Percentiles rank a stretch among this genome's conserved stretches.
Conservation (phyloP, 805 yeast genomes). For the Yamadazyma tumulicola region DNA sequence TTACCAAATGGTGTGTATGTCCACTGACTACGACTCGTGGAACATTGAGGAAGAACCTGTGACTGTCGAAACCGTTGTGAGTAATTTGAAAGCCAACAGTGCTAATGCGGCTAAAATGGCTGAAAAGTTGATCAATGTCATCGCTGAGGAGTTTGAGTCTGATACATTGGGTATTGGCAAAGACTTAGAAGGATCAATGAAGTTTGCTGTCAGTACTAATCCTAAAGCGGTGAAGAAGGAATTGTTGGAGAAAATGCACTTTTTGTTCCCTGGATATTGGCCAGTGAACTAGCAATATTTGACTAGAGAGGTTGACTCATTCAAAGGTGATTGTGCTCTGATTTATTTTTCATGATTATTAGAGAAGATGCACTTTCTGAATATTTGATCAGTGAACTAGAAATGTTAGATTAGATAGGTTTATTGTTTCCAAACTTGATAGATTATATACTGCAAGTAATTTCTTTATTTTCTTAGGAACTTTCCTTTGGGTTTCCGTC, state of each 20-base stretch:
- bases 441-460: too few relatives aligned
- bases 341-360: too few relatives aligned
- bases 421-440: too few relatives aligned
- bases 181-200: constrained; percentile 72
- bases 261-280: constrained; percentile 90
- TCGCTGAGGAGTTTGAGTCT: constrained; percentile 57
- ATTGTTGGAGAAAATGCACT: constrained; percentile 77
- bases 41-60: constrained; percentile 93
- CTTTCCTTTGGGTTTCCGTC: too few relatives aligned
- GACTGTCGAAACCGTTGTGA: constrained; percentile 95
- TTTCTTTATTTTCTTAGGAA: too few relatives aligned
- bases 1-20: constrained; percentile 98
- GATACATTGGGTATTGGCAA: constrained; percentile 59
- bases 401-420: too few relatives aligned
- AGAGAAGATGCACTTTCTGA: too few relatives aligned
- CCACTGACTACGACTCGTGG: constrained; percentile 99
- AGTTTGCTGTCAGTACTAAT: constrained; percentile 74
- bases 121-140: constrained; percentile 58
- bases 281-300: constrained; percentile 19
- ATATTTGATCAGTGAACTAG: too few relatives aligned
- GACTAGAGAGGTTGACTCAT: background rate
- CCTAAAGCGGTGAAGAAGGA: constrained; percentile 70
- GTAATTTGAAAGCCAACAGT: constrained; percentile 82
- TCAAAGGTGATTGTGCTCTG: too few relatives aligned
- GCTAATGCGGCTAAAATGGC: constrained; percentile 82